phyloP scores from a whole-genome alignment of 139 green algal genomes.

The Auxenochlorella protothecoides region DNA sequence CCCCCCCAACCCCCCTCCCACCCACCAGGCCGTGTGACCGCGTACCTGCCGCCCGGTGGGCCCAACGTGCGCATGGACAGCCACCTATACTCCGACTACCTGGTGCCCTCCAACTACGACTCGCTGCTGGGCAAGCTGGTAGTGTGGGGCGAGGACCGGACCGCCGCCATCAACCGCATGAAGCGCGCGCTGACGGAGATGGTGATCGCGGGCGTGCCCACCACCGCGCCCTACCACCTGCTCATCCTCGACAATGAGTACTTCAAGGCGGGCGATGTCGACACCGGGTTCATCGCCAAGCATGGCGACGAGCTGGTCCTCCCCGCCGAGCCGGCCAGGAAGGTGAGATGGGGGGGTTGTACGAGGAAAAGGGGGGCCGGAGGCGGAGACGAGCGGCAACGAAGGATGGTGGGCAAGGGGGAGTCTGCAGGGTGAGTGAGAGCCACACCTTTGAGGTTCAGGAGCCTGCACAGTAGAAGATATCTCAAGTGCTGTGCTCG shows the following conservation, averaged over 20 bases:
- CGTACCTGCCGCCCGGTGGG: constrained; percentile 83
- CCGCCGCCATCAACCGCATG: constrained; percentile 73
- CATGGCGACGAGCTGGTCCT: constrained; percentile 62
- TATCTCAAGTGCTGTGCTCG: no score
- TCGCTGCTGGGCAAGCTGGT: constrained; percentile 96
- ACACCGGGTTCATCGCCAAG: constrained; percentile 80
- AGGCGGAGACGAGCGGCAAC: no score
- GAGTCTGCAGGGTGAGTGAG: no score
- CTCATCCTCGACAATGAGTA: constrained; percentile 65
- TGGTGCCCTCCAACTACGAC: constrained; percentile 94
- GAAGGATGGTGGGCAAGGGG: no score
- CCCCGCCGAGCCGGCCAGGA: no score
- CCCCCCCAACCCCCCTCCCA: constrained; percentile 21
- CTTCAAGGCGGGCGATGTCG: constrained; percentile 51
- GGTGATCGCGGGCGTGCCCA: constrained; percentile 69
- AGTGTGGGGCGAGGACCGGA: constrained; percentile 77
- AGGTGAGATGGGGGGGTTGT: no score
- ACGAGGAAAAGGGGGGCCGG: no score
- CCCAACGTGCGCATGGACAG: constrained; percentile 92
- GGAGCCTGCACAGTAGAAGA: no score
- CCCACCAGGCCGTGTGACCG: constrained; percentile 62
- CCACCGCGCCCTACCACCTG: constrained; percentile 80
- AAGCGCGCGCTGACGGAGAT: constrained; percentile 60
- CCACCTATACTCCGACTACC: constrained; percentile 92
- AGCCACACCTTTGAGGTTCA: no score